Percentiles rank a stretch among this genome's conserved stretches.
These are phyloP conservation scores for Lactarius sp. DNA, from an alignment of 768 basidiomycete species.

Conservation along the genomic window DNA sequence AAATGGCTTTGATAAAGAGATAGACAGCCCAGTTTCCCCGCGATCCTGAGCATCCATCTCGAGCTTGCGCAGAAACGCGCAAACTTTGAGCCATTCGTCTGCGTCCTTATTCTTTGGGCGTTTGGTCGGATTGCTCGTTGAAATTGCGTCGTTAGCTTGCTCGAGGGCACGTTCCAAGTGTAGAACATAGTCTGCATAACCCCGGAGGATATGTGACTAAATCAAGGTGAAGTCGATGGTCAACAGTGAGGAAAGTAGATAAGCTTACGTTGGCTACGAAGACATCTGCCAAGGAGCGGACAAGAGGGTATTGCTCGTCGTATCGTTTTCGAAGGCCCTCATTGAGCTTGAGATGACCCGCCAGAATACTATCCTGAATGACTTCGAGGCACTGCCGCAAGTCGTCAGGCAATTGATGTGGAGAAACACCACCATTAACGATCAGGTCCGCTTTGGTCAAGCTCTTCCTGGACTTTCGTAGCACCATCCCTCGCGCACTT, in stretches of 20 bases:
- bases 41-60: constrained; percentile 78
- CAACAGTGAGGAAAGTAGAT: constrained; percentile 13
- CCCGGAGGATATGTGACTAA: constrained; percentile 88
- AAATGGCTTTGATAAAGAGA: constrained; percentile 95
- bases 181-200: constrained; percentile 92
- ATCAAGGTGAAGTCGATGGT: constrained; percentile 25
- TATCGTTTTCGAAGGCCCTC: constrained; percentile 86
- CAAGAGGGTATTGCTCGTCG: constrained; percentile 92
- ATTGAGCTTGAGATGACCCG: constrained; percentile 83
- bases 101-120: constrained; percentile 80
- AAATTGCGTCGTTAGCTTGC: constrained; percentile 77
- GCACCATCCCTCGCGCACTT: constrained; percentile 43
- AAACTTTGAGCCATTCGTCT: constrained; percentile 72
- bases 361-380: constrained; percentile 78
- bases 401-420: constrained; percentile 83
- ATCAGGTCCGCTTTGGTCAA: constrained; percentile 41
- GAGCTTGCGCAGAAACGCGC: constrained; percentile 65
- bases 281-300: constrained; percentile 90
- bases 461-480: constrained; percentile 68
- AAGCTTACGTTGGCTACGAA: constrained; percentile 82
- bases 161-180: constrained; percentile 88
- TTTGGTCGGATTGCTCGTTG: constrained; percentile 55
- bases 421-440: constrained; percentile 52
- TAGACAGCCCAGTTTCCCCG: constrained; percentile 92
- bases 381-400: constrained; percentile 81